Conservation (phyloP, 2,329 filamentous ascomycete species). For the Aspergillus fijiensis region DNA sequence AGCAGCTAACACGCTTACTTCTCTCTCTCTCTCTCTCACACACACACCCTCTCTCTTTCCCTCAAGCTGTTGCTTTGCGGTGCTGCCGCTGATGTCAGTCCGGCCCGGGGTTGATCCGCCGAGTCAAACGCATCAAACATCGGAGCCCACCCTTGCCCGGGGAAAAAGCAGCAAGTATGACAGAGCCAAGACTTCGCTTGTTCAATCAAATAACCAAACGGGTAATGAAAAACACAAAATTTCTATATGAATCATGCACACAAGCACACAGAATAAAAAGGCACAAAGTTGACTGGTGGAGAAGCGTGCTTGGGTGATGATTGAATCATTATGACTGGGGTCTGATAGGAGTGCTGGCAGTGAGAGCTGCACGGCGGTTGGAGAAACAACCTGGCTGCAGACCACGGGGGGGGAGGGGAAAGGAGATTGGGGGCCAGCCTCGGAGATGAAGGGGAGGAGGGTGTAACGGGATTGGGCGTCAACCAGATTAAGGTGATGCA, state of each 20-base stretch:
- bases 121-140: slow-evolving; percentile 10
- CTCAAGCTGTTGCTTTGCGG: background rate
- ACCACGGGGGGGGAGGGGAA: background rate
- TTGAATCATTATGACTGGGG: background rate
- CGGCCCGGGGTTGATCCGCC: slow-evolving; percentile 24
- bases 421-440: background rate
- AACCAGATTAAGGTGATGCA: background rate
- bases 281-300: background rate
- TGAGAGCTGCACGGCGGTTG: slow-evolving; percentile 2
- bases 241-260: background rate
- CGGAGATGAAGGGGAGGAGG: background rate
- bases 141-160: background rate
- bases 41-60: background rate
- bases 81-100: slow-evolving; percentile 30
- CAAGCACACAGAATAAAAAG: too few relatives aligned
- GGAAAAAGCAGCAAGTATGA: background rate
- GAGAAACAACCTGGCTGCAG: slow-evolving; percentile 1
- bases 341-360: background rate
- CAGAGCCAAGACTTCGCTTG: background rate
- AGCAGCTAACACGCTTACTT: background rate
- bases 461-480: slow-evolving; percentile 21
- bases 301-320: background rate
- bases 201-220: background rate
- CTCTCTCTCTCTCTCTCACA: background rate
- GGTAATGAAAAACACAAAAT: background rate